phyloP scores from a whole-genome alignment of 208 protist genomes.

The Leishmania lainsoni region DNA sequence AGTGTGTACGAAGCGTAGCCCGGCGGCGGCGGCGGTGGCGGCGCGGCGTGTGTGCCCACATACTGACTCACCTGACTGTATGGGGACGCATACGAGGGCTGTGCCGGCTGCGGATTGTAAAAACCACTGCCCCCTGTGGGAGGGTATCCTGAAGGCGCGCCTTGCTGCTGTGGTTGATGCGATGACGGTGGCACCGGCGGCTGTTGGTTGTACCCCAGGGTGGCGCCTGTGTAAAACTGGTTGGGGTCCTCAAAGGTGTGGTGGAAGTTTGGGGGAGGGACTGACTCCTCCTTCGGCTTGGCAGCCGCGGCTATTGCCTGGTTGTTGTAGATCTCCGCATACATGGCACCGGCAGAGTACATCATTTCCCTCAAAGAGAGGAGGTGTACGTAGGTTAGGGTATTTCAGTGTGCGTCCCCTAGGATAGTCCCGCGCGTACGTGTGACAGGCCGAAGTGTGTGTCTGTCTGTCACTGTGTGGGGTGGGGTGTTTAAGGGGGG shows the following conservation, averaged over 20 bases:
- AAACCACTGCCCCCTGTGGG: background rate
- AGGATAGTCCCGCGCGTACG: background rate
- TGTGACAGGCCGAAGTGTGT: background rate
- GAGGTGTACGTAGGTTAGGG: background rate
- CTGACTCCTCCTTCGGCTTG: constrained; percentile 18
- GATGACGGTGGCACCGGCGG: constrained; percentile 2
- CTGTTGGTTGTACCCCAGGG: constrained; percentile 4
- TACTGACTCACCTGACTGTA: constrained; percentile 19
- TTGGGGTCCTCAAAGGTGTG: constrained; percentile 64
- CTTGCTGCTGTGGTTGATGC: constrained; percentile 7
- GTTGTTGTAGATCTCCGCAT: constrained; percentile 29
- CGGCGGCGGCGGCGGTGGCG: constrained; percentile 2
- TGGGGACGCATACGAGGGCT: constrained; percentile 20
- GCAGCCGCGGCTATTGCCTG: constrained; percentile 1
- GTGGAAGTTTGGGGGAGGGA: constrained; percentile 35
- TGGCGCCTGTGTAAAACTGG: constrained; percentile 13
- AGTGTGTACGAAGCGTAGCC: constrained; percentile 3
- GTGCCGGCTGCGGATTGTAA: constrained; percentile 16
- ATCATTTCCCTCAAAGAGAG: constrained; percentile 3
- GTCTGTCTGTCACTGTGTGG: background rate
- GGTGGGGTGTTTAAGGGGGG: background rate
- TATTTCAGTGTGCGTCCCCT: background rate
- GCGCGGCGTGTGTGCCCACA: constrained; percentile 14
- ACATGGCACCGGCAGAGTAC: constrained; percentile 29
- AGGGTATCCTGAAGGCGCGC: constrained; percentile 14